phyloP scores from a whole-genome alignment of 2,329 filamentous ascomycete genomes.

The Colletotrichum brevisporum region DNA sequence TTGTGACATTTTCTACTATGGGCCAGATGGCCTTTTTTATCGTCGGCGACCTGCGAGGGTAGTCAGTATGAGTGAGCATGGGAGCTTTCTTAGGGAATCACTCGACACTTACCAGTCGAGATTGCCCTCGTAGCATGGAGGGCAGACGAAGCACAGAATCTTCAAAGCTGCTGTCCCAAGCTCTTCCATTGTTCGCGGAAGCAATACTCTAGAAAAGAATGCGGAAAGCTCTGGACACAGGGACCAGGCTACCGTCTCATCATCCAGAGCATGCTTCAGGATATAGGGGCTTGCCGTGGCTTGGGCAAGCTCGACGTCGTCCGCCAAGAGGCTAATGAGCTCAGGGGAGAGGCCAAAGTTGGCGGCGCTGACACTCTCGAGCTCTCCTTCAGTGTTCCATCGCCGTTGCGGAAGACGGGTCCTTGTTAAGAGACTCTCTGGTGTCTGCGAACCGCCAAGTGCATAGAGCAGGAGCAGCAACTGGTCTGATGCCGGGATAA shows the following conservation, averaged over 20 bases:
- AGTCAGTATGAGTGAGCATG: constrained; percentile 3
- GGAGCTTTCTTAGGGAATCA: fast-evolving
- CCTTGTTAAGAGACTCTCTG: constrained; percentile 44
- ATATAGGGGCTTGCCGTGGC: constrained; percentile 39
- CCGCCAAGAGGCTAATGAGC: constrained; percentile 41
- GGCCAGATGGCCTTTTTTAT: constrained; percentile 48
- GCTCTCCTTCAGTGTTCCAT: constrained; percentile 47
- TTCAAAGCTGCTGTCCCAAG: constrained; percentile 43
- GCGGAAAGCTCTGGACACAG: constrained; percentile 36
- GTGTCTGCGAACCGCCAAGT: constrained; percentile 42
- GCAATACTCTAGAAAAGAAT: not conserved
- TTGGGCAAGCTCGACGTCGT: constrained; percentile 34
- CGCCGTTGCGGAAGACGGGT: constrained; percentile 42
- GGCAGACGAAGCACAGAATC: constrained; percentile 48
- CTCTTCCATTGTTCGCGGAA: constrained; percentile 41
- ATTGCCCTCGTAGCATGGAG: constrained; percentile 51
- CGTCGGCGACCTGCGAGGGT: constrained; percentile 41
- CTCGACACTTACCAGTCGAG: constrained; percentile 45
- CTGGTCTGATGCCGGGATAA: constrained; percentile 45
- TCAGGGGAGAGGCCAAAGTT: constrained; percentile 45
- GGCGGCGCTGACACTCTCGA: constrained; percentile 42
- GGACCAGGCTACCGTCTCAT: constrained; percentile 42
- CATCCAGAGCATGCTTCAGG: constrained; percentile 38
- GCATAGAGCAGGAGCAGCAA: constrained; percentile 45
- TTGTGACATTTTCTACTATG: constrained; percentile 42